Conservation (phyloP, 202 grass and related monocot species). For the Panicum virgatum region DNA sequence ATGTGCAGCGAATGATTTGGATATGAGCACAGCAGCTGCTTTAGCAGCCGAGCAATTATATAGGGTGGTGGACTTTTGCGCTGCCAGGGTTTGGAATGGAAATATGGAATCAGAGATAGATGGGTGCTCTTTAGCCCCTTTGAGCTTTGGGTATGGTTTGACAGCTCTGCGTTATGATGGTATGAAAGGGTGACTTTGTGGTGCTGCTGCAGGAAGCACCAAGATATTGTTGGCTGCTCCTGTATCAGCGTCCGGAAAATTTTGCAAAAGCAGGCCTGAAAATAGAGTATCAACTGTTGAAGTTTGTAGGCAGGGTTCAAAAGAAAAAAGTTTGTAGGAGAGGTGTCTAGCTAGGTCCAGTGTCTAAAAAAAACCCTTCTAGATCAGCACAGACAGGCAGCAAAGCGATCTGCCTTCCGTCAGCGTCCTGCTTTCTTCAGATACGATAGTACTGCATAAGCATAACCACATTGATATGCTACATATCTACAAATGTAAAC, state of each 20-base stretch:
- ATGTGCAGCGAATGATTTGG: constrained; percentile 54
- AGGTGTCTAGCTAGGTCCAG: not conserved
- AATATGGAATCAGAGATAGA: constrained; percentile 36
- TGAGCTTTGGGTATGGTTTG: constrained; percentile 47
- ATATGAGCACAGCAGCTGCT: constrained; percentile 41
- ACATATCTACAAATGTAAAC: not conserved
- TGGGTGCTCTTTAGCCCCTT: constrained; percentile 41
- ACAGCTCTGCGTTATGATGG: constrained; percentile 55
- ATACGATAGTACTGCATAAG: constrained; percentile 2
- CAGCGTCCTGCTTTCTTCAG: not conserved
- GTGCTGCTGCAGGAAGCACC: constrained; percentile 64
- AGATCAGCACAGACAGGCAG: constrained; percentile 13
- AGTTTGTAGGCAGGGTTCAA: constrained; percentile 24
- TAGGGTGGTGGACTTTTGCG: constrained; percentile 51
- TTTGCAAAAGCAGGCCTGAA: constrained; percentile 18
- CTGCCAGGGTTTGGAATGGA: constrained; percentile 44
- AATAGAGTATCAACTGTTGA: constrained; percentile 31
- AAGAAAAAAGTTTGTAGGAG: not conserved
- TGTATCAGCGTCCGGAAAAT: constrained; percentile 39
- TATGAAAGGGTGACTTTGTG: constrained; percentile 41
- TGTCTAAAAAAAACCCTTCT: constrained; percentile 35
- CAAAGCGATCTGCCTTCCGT: constrained; percentile 16
- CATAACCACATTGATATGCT: constrained; percentile 6
- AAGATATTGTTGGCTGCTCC: constrained; percentile 35
- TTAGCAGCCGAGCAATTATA: constrained; percentile 28